Evolutionary conservation across 371 early-diverging fungal genomes (phyloP), one percentile per base, ranked within the genome.

Genomic region (Apophysomyces elegans): DNA sequence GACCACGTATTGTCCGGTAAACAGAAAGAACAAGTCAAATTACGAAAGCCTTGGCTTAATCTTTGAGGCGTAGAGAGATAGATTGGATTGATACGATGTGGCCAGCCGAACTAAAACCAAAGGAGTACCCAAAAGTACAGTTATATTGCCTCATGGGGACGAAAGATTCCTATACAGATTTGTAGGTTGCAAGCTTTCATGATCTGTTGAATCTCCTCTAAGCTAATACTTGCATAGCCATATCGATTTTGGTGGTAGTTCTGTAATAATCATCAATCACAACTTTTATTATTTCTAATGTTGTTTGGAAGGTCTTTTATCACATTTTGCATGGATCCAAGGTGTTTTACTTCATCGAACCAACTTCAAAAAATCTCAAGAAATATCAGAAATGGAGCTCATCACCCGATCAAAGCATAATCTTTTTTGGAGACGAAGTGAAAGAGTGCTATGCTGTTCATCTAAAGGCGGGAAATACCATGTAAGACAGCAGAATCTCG

Each of bases 121-220:
- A 73, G 21, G 91, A 90, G 70, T 93, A 88, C 64, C 96, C 97
- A 18, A 86, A 86, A 66, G 95, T 95, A 0, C 93, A 95, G 66
- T 78, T 93, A 7, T 96, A 95, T 71, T 96, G 95, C 65, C 77
- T 96, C 63, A 95, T 96, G 96, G 90, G 94, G 56, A 93, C 94
- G 32, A 85, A 87, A 70, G 91, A 92, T 57, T 90, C 93, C 5
- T 96, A 91, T 71, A 96, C 95, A 16, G 96, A 96, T 67, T 93
- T 93, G 91, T 91, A 83, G 77, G 88, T 75, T 1, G 18, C 13
- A 0, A 45, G 69, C 59, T 50, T 63, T 32, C 12, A 7, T n/a
- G 60, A 11, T 5, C 7, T 32, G 7, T 18, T 39, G 14, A 46
- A 45, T 37, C 18, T 37, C 16, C 57, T 67, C 32, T 26, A 26